Evolutionary conservation across 1,139 yeast species (phyloP), one percentile per base, ranked within the genome.

Genomic region (Taphrina populina): DNA sequence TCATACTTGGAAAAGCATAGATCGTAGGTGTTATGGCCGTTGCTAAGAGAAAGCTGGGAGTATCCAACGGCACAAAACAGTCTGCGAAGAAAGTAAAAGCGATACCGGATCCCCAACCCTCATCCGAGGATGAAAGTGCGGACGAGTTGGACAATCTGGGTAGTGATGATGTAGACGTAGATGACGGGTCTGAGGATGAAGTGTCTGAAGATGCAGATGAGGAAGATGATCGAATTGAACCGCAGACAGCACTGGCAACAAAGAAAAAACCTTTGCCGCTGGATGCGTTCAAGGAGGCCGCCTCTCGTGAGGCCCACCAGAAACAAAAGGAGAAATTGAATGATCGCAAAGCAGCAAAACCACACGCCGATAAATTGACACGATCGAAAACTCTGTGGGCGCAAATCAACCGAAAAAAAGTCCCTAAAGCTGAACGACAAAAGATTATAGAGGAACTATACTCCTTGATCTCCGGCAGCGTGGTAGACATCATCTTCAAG

Each of bases 311-410:
- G 68, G 82, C 82, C 64, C 95, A 87, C 66, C 83, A 83, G 13
- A 96, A 88, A 67, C 96, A 90, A 71, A 83, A 83, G 69, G 82
- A 83, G 64, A 69, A 83, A 45, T 75, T 84, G 52, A 80, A 81
- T 57, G 96, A 90, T 69, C 82, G 98, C 71, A 90, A 88, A 69
- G 74, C 87, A 61, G 82, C 83, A 66, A 82, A 96, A 73, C 88
- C 85, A 66, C 79, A 95, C 20, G 97, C 97, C 62, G 74, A 74
- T 40, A 86, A 85, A 71, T 88, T 92, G 54, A 90, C 87, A 69
- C 81, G 82, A 63, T 88, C 92, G 70, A 92, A 92, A 71, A 76
- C 78, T 52, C 71, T 92, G 52, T 92, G 98, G 98, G 97, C 90
- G 72, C 82, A 81, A 69, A 75, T 92, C 64, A 81, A 97, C 72